Evolutionary conservation across 2,329 filamentous ascomycete species (phyloP), one percentile per base, ranked within the genome.

Genomic region (Tolypocladium inflatum): DNA sequence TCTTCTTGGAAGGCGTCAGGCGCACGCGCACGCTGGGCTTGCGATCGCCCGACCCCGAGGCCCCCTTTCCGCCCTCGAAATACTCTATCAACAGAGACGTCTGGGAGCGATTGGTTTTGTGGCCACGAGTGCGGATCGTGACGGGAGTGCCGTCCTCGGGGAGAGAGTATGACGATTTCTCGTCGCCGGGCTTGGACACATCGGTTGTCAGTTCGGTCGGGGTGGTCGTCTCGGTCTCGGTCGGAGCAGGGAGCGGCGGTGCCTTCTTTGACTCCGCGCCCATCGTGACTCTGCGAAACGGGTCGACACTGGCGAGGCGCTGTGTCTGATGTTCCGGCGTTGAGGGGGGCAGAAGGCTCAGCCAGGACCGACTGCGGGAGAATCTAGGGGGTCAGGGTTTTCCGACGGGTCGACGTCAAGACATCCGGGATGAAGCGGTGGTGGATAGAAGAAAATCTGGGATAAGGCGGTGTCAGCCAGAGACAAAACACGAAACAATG

Each of bases 41-140:
- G 66, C 88, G 87, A 65, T 85, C 82, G 65, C 79, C 78, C 65
- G 79, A 79, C 58, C 82, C 76, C 48, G 74, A 70, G 62, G 78
- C 77, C 58, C 79, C 74, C 57, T 90, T 92, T 62, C 87, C 85
- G 64, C 86, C 89, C 75, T 96, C 92, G 68, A 95, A 97, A 74
- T 96, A 96, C 75, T 97, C 92, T 67, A 97, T 97, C 66, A 97
- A 80, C 64, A 97, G 80, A 58, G 90, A 95, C 42, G 92, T 96
- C 76, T 96, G 91, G 52, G 90, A 96, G 66, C 83, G 75, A 68
- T 77, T 81, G 61, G 78, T 68, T 63, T 75, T 77, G 69, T 83
- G 80, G 66, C 83, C 80, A 60, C 82, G 84, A 51, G 93, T 96
- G 70, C 88, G 86, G 71, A 99, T 95, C 60, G 91, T 97, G 68